These are phyloP conservation scores for Saccharomycopsis capsularis DNA, from an alignment of 805 yeast genomes.

Conservation along the genomic window DNA sequence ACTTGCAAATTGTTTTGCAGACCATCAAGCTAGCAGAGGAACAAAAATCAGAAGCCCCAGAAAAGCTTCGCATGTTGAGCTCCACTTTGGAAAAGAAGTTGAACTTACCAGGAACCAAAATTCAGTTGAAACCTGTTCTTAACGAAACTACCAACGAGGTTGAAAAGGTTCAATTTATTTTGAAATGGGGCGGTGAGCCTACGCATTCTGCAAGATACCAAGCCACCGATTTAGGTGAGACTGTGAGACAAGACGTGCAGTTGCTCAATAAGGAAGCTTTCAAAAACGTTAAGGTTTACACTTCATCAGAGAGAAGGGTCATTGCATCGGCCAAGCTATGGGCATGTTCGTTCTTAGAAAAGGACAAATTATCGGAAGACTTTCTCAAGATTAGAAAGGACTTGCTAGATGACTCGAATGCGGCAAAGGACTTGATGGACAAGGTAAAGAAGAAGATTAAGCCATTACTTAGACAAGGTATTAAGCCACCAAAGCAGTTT, in stretches of 20 bases:
- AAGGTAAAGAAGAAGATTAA: constrained; percentile 94
- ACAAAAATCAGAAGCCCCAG: constrained; percentile 70
- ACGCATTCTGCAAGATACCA: constrained; percentile 96
- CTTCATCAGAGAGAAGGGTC: constrained; percentile 93
- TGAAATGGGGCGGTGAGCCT: constrained; percentile 99
- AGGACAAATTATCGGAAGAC: constrained; percentile 64
- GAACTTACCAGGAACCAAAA: constrained; percentile 90
- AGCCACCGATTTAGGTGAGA: constrained; percentile 93
- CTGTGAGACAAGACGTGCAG: constrained; percentile 84
- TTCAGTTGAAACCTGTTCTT: constrained; percentile 87
- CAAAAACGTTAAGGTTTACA: constrained; percentile 77
- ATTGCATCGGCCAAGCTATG: constrained; percentile 87
- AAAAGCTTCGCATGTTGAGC: constrained; percentile 67
- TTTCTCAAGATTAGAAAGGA: constrained; percentile 81
- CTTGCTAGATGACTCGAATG: constrained; percentile 90
- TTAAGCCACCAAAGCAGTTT: constrained; percentile 94
- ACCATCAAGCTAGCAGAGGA: constrained; percentile 79
- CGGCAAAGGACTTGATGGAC: constrained; percentile 97
- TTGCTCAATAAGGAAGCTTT: constrained; percentile 78
- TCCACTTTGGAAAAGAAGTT: constrained; percentile 84
- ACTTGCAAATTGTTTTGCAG: constrained; percentile 75
- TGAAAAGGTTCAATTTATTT: constrained; percentile 90
- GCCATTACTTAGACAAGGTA: constrained; percentile 89
- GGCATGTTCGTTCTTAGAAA: constrained; percentile 66
- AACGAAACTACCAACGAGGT: constrained; percentile 58